A percentile compares a stretch with the other conserved stretches of the same genome.
These are phyloP conservation scores for Saccharomyces hybrid DNA, from an alignment of 1,139 yeast species.

Conservation along the genomic window DNA sequence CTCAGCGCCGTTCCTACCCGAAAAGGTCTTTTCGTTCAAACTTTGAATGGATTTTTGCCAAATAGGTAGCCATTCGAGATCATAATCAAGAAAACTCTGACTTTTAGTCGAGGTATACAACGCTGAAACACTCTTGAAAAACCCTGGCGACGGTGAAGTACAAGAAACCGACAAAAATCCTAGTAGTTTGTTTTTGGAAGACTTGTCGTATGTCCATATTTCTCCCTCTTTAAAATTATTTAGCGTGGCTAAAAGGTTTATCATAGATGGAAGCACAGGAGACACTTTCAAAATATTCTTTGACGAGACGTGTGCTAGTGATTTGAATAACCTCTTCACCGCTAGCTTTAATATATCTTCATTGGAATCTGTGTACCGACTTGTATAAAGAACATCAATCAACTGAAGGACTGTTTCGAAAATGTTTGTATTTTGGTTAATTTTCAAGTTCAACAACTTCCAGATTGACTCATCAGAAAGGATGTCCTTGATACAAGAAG, in stretches of 20 bases:
- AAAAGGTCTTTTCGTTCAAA: conserved; percentile 18
- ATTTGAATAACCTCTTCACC: conserved; percentile 46
- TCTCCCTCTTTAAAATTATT: conserved; percentile 36
- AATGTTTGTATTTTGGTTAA: conserved; percentile 38
- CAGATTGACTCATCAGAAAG: conserved; percentile 22
- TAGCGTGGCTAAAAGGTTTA: conserved; percentile 41
- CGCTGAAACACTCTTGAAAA: conserved; percentile 34
- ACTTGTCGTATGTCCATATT: conserved; percentile 49
- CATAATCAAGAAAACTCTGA: conserved; percentile 12
- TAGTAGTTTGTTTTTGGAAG: conserved; percentile 38
- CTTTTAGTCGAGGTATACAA: conserved; percentile 12
- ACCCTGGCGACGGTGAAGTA: conserved; percentile 44
- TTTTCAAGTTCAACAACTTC: conserved; percentile 36
- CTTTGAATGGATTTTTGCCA: conserved; percentile 20
- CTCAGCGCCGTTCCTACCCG: conserved; percentile 21
- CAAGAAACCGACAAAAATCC: conserved; percentile 46
- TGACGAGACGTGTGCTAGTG: conserved; percentile 39
- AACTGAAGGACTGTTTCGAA: conserved; percentile 41
- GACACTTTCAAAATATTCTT: conserved; percentile 39
- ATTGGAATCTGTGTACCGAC: conserved; percentile 20
- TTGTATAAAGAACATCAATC: conserved; percentile 26
- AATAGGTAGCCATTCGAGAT: conserved; percentile 21
- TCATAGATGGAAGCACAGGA: conserved; percentile 40
- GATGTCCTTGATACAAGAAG: conserved; percentile 12
- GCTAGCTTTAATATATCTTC: conserved; percentile 38